These are phyloP conservation scores for Cydonia oblonga DNA, from an alignment of 331 rosid species.

Conservation along the genomic window DNA sequence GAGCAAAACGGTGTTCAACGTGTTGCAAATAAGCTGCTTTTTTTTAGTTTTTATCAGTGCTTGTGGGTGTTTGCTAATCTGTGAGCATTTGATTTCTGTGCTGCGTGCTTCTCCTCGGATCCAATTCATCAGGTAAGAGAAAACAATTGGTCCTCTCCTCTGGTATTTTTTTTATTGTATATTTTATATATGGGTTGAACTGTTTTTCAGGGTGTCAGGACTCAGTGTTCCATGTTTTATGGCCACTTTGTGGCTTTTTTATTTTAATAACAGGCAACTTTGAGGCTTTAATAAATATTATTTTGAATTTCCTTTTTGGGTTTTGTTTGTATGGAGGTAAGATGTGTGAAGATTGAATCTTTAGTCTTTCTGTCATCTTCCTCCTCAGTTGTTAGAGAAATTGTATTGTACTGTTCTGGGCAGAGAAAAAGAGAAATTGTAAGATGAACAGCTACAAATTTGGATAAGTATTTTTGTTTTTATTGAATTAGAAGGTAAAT, in stretches of 20 bases:
- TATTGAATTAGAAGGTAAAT: background rate
- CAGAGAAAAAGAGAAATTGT: background rate
- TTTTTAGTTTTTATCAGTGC: background rate
- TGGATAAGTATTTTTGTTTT: background rate
- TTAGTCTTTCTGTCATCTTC: conserved; percentile 16
- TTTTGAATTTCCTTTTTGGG: conserved; percentile 18
- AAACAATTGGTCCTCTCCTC: conserved; percentile 13
- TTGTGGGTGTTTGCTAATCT: conserved; percentile 1
- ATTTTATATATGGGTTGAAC: background rate
- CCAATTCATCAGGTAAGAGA: conserved; percentile 39
- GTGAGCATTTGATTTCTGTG: background rate
- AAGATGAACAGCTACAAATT: background rate
- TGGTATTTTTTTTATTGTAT: background rate
- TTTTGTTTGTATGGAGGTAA: conserved; percentile 18
- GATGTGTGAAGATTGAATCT: conserved; percentile 14
- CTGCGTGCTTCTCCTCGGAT: conserved; percentile 42
- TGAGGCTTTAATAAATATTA: background rate
- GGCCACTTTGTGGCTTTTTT: conserved; percentile 15
- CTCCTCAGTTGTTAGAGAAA: conserved; percentile 15
- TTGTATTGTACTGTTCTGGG: background rate
- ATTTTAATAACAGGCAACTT: conserved; percentile 3
- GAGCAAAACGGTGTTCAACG: too few relatives aligned
- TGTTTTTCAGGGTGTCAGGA: conserved; percentile 7
- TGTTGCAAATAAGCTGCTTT: conserved; percentile 17
- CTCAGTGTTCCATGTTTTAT: conserved; percentile 3